phyloP scores from a whole-genome alignment of 345 rosid genomes.

The Populus ilicifolia region DNA sequence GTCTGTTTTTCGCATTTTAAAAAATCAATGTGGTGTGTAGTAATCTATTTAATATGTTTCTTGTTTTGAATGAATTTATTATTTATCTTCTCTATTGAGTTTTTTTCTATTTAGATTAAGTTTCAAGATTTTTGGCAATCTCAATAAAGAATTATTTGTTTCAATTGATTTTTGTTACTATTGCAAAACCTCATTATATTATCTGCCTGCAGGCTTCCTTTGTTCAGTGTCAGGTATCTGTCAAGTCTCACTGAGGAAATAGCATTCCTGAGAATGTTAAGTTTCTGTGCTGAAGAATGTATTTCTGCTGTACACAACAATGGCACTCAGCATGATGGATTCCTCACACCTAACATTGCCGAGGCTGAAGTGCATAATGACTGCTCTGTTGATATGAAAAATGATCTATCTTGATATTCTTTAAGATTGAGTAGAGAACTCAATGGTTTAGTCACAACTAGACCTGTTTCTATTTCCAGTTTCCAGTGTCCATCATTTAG shows the following conservation, averaged over 20 bases:
- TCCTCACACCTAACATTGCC: conserved; percentile 20
- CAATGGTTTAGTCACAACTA: conserved; percentile 7
- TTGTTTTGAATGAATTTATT: not conserved
- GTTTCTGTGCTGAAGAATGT: conserved; percentile 39
- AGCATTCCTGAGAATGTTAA: conserved; percentile 32
- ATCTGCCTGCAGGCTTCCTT: conserved; percentile 33
- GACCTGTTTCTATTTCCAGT: conserved; percentile 19
- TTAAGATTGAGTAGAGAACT: conserved; percentile 10
- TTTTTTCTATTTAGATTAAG: not conserved
- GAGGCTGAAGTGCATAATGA: conserved; percentile 14
- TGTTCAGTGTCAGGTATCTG: conserved; percentile 47
- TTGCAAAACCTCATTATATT: not conserved
- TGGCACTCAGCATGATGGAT: conserved; percentile 38
- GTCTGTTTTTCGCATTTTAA: not conserved
- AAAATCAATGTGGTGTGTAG: not conserved
- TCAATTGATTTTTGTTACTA: not conserved
- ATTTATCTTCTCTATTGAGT: not conserved
- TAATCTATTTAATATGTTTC: not conserved
- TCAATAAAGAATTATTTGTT: not conserved
- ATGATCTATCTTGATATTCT: conserved; percentile 11
- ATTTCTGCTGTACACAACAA: conserved; percentile 34
- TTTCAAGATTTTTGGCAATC: not conserved
- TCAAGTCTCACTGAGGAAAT: conserved; percentile 20
- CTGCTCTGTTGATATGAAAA: conserved; percentile 7
- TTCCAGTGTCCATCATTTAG: conserved; percentile 20